Evolutionary conservation across 306 rosid genomes (phyloP).

Genomic region (Erythrophleum fordii): DNA sequence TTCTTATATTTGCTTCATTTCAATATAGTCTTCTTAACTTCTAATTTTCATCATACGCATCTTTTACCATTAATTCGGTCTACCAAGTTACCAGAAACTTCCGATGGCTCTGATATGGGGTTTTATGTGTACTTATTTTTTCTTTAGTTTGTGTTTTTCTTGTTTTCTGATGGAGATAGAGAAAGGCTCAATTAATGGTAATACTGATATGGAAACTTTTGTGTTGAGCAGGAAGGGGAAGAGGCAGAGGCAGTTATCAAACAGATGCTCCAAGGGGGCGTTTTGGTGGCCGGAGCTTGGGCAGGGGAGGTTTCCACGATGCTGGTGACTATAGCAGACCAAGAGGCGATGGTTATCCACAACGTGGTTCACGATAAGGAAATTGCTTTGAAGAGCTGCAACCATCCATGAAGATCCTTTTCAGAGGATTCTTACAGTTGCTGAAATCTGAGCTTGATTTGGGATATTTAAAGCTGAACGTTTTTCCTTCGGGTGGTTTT

Average conservation of each 20-base stretch:
- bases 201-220: slow-evolving; percentile 5
- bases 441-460: slow-evolving; percentile 46
- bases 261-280: slow-evolving; percentile 65
- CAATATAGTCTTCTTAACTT: neutral
- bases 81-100: neutral
- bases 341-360: slow-evolving; percentile 71
- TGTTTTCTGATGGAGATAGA: neutral
- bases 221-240: slow-evolving; percentile 61
- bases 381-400: slow-evolving; percentile 14
- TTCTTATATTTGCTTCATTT: neutral
- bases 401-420: slow-evolving; percentile 26
- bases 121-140: neutral
- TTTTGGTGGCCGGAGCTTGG: slow-evolving; percentile 53
- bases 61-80: neutral
- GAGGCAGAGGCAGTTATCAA: slow-evolving; percentile 61
- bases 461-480: slow-evolving; percentile 36
- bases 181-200: neutral
- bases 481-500: slow-evolving; percentile 48
- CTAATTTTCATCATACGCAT: neutral
- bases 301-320: slow-evolving; percentile 61
- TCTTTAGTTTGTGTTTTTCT: neutral
- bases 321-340: slow-evolving; percentile 52
- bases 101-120: neutral
- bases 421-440: slow-evolving; percentile 26
- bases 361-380: slow-evolving; percentile 69